Conservation (phyloP, 306 rosid genomes). For the Cucumis cinereus region DNA sequence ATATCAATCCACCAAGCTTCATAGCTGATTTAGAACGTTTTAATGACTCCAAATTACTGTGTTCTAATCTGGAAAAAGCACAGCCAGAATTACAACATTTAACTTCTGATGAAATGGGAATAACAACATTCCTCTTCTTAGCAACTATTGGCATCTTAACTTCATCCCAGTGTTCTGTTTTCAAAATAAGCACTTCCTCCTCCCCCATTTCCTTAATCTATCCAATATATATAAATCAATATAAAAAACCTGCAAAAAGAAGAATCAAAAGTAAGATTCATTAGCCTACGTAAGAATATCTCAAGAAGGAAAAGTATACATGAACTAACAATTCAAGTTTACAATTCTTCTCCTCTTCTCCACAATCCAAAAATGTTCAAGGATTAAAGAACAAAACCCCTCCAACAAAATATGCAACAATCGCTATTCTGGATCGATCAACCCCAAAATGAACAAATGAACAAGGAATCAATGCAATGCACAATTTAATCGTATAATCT, state of each 20-base stretch:
- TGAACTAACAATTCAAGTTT: neutral
- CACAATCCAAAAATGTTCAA: neutral
- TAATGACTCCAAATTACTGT: constrained; percentile 28
- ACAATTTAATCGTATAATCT: neutral
- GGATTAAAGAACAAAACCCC: neutral
- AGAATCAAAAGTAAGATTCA: neutral
- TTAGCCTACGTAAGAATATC: neutral
- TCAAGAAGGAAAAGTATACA: neutral
- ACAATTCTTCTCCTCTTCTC: neutral
- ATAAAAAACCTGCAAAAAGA: neutral
- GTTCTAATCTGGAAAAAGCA: constrained; percentile 39
- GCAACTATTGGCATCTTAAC: constrained; percentile 26
- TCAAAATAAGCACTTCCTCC: constrained; percentile 25
- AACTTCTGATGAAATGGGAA: constrained; percentile 12
- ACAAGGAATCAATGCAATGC: neutral
- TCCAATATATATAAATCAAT: neutral
- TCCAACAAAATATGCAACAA: neutral
- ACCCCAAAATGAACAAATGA: neutral
- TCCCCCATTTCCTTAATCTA: constrained; percentile 29
- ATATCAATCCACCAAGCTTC: constrained; percentile 52
- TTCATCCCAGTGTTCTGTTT: constrained; percentile 22
- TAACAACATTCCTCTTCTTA: constrained; percentile 16
- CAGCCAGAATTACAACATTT: constrained; percentile 35
- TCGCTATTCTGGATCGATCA: neutral
- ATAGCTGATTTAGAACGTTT: constrained; percentile 43